Base-by-base conservation (phyloP, 257 asterid genomes). In the Nicotiana benthamiana region DNA sequence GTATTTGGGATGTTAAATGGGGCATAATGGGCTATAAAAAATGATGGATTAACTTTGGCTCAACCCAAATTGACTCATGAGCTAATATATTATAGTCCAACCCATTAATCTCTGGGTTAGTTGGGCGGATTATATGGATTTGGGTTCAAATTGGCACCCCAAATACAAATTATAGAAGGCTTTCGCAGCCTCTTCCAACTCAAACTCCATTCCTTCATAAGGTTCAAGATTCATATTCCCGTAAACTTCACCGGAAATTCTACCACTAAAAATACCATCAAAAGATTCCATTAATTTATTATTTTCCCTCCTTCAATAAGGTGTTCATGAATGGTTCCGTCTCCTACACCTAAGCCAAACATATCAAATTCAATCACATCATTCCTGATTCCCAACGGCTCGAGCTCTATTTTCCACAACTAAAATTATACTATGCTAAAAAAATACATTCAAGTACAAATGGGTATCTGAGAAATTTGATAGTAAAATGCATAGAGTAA, bases 281-380 rank as follows among this genome's bases (percentile, higher is more conserved):
- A 22, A 62, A 18, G 67, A 59, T 56, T 82, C 77, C 20, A 24
- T 9, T 53, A 82, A 24, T 62, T 20, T 13, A 22, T 75, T 64
- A 63, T 63, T 43, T 3, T 62, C 84, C 56, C 60, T 40, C 63
- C 81, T 4, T 75, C 81, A 18, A 27, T 3, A 27, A 43, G 51
- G 28, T 82, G 85, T 24, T 77, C 65, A 57, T 77, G 82, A 76
- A 83, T 36, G 65, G 79, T 16, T 24, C 40, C 82, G 8, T 78
- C 85, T 57, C 85, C 80, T 12, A 57, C 59, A 7, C 54, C 75
- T 11, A 81, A 7, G 6, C 82, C 76, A 34, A 78, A 11, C 80
- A 78, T 68, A 52, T 83, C 82, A 22, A 83, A 78, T 67, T 78
- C 85, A 5, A 68, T 78, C 66, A 78, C 82, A 67, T 82, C 82